Evolutionary conservation across 495 filamentous ascomycete genomes (phyloP).

Genomic region (Neurospora pannonica): DNA sequence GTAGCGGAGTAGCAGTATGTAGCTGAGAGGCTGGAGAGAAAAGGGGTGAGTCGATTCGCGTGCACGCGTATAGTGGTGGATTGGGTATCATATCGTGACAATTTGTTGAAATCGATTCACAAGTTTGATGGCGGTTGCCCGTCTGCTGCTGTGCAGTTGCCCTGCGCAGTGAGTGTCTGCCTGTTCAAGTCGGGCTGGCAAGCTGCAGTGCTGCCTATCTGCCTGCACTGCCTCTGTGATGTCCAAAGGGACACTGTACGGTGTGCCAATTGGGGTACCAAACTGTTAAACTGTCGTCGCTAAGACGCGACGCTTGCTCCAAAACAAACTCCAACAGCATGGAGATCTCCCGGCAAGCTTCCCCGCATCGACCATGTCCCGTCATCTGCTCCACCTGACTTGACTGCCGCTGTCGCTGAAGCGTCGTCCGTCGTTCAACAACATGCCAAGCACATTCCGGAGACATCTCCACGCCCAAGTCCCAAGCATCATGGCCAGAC

Average conservation of each 20-base stretch:
- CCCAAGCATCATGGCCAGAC: neutral
- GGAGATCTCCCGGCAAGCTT: neutral
- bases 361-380: neutral
- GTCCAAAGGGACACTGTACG: neutral
- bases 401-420: neutral
- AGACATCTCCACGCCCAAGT: neutral
- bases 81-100: neutral
- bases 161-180: neutral
- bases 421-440: neutral
- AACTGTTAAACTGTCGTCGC: neutral
- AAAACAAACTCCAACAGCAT: neutral
- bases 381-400: neutral
- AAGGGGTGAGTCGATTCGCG: neutral
- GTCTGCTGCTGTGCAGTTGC: neutral
- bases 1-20: neutral
- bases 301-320: neutral
- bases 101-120: neutral
- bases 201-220: neutral
- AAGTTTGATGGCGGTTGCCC: neutral
- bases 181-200: neutral
- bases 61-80: neutral
- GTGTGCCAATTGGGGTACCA: neutral
- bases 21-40: neutral
- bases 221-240: neutral
- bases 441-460: neutral